These are phyloP conservation scores for Vigna hirtella DNA, from an alignment of 306 rosid genomes.

Conservation along the genomic window DNA sequence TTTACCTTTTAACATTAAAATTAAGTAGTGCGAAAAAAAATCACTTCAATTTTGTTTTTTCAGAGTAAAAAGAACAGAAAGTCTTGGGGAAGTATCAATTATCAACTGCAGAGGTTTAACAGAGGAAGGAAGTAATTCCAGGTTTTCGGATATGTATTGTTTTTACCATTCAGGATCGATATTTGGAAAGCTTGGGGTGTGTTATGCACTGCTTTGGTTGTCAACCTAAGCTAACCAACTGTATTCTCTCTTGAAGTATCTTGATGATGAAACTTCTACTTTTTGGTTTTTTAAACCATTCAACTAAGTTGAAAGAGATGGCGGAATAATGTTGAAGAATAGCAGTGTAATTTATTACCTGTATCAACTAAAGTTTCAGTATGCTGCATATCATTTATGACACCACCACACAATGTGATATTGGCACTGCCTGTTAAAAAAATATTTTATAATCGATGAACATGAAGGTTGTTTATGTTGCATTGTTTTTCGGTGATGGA, in stretches of 20 bases:
- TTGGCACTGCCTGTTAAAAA: not conserved
- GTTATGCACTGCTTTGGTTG: constrained; percentile 29
- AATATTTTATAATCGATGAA: constrained; percentile 8
- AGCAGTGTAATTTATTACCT: constrained; percentile 22
- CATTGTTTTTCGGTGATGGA: not conserved
- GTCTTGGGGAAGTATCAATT: constrained; percentile 86
- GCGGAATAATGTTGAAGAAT: constrained; percentile 24
- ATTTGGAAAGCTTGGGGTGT: constrained; percentile 36
- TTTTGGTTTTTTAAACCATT: constrained; percentile 21
- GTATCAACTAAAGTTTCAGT: constrained; percentile 14
- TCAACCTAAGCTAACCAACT: constrained; percentile 37
- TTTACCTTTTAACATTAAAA: constrained; percentile 14
- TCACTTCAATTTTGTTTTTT: constrained; percentile 34
- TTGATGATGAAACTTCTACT: constrained; percentile 20
- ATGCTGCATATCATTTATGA: constrained; percentile 28
- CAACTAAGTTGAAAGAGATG: constrained; percentile 13
- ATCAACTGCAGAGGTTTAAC: constrained; percentile 89
- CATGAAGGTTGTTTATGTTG: not conserved
- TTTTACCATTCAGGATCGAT: constrained; percentile 32
- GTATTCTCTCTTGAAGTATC: constrained; percentile 22
- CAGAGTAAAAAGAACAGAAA: constrained; percentile 74
- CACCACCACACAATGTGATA: constrained; percentile 5
- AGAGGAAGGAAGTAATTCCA: constrained; percentile 76
- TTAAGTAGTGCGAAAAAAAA: not conserved
- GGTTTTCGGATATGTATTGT: constrained; percentile 25